Evolutionary conservation across 495 filamentous ascomycete genomes (phyloP).

Genomic region (Friedmanniomyces simplex): DNA sequence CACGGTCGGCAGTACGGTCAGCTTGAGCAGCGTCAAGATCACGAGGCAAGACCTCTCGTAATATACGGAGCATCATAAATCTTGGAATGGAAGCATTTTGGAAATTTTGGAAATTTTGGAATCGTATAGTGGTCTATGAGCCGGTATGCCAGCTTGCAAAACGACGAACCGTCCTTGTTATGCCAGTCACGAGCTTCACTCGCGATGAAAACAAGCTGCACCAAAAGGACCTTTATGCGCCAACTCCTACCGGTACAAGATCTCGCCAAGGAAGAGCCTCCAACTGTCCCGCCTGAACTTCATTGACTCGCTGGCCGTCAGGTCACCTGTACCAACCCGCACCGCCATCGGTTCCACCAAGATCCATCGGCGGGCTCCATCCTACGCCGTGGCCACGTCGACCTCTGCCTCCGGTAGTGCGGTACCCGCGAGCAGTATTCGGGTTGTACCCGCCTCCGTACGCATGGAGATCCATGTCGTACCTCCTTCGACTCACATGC

Average conservation of each 20-base stretch:
- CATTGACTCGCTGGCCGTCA: background rate
- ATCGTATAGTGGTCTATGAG: no score
- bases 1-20: background rate
- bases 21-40: background rate
- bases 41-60: background rate
- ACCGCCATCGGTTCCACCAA: background rate
- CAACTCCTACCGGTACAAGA: no score
- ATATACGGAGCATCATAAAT: background rate
- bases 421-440: background rate
- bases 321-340: background rate
- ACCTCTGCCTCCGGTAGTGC: background rate
- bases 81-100: background rate
- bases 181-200: no score
- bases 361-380: background rate
- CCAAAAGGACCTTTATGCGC: no score
- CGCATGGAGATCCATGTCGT: background rate
- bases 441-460: background rate
- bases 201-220: no score
- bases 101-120: no score
- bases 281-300: background rate
- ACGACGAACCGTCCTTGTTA: no score
- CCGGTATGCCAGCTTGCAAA: no score
- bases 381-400: background rate
- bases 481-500: background rate
- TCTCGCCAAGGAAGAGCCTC: no score